Percentiles rank a stretch among this genome's conserved stretches.
Conservation (phyloP, 495 filamentous ascomycete species). For the Penicillium tannophilum region DNA sequence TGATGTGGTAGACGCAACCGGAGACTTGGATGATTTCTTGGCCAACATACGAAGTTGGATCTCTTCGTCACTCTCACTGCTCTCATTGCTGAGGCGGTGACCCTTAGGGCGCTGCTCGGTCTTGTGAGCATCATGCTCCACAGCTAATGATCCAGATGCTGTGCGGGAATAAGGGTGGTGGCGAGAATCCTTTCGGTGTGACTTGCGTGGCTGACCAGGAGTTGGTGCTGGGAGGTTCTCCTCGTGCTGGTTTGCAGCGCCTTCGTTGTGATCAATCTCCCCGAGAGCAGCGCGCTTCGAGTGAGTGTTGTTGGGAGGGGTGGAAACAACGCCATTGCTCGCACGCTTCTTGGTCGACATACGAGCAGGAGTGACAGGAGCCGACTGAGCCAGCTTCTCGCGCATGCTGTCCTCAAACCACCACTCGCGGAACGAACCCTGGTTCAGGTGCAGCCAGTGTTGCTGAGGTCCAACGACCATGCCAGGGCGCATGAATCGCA, state of each 20-base stretch:
- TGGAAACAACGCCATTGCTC: slow-evolving; percentile 68
- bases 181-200: slow-evolving; percentile 61
- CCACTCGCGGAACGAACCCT: slow-evolving; percentile 95
- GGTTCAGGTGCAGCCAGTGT: slow-evolving; percentile 98
- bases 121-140: slow-evolving; percentile 30
- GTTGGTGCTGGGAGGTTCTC: slow-evolving; percentile 93
- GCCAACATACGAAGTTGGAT: slow-evolving; percentile 69
- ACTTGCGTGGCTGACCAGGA: slow-evolving; percentile 93
- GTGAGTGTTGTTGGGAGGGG: slow-evolving; percentile 78
- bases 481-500: slow-evolving; percentile 98
- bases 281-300: slow-evolving; percentile 79
- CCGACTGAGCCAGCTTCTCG: slow-evolving; percentile 61
- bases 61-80: slow-evolving; percentile 77
- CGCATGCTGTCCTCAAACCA: slow-evolving; percentile 90
- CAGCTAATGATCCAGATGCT: slow-evolving; percentile 40
- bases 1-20: slow-evolving; percentile 45
- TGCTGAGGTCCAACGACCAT: slow-evolving; percentile 99
- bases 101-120: slow-evolving; percentile 35
- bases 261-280: slow-evolving; percentile 83
- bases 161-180: slow-evolving; percentile 57
- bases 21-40: slow-evolving; percentile 58
- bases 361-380: slow-evolving; percentile 78
- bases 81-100: slow-evolving; percentile 47
- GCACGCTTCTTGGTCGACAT: slow-evolving; percentile 52
- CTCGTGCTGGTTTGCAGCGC: slow-evolving; percentile 57